Conservation (phyloP, 2,329 filamentous ascomycete genomes). For the Neofusicoccum parvum region DNA sequence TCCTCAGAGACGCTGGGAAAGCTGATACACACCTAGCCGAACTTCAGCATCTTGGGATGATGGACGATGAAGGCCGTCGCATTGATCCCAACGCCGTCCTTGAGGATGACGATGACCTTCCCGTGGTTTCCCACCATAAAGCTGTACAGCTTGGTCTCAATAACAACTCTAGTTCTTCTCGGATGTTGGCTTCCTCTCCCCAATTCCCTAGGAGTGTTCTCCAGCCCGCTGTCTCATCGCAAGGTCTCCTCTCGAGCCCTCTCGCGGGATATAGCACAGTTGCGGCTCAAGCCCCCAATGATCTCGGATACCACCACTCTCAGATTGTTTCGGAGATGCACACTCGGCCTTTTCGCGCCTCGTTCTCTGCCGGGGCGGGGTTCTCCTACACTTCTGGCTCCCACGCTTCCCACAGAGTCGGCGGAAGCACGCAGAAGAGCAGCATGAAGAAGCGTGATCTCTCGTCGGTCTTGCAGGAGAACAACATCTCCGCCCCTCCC, state of each 20-base stretch:
- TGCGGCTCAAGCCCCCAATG: not conserved
- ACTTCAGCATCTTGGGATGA: constrained; percentile 5
- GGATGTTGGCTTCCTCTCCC: not conserved
- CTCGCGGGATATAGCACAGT: not conserved
- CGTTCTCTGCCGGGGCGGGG: not conserved
- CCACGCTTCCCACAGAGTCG: not conserved
- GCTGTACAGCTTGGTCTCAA: not conserved
- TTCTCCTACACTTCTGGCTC: not conserved
- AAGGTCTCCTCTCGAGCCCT: not conserved
- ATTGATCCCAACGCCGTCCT: not conserved
- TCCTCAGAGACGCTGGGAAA: not conserved
- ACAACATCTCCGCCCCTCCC: not conserved
- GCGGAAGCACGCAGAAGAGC: not conserved
- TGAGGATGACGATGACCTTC: not conserved
- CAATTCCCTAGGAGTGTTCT: not conserved
- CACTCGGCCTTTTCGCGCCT: not conserved
- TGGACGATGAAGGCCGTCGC: not conserved
- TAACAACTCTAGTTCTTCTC: not conserved
- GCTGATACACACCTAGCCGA: not conserved
- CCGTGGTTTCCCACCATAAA: not conserved
- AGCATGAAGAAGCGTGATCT: not conserved
- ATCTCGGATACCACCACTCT: not conserved
- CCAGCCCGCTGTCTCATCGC: not conserved
- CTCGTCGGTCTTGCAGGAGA: not conserved
- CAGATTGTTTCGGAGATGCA: not conserved